These are phyloP conservation scores for Stemphylium lycopersici DNA, from an alignment of 2,329 filamentous ascomycete genomes.

Conservation along the genomic window DNA sequence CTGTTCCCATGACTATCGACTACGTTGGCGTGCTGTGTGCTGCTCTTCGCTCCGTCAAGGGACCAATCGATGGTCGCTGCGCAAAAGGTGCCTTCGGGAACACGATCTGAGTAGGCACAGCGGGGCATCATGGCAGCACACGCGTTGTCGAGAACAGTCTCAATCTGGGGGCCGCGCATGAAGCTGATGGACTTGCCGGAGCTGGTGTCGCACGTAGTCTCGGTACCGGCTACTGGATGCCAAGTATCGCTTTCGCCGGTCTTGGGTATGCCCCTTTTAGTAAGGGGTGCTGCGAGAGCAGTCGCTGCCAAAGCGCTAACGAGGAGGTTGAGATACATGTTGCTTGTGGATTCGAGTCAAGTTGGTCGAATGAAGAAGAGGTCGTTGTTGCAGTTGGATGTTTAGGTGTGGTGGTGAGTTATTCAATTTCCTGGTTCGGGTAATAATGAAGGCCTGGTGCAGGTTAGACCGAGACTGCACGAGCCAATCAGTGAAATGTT, in stretches of 20 bases:
- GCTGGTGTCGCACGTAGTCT: constrained; percentile 23
- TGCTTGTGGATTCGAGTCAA: not conserved
- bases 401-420: not conserved
- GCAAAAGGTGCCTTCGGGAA: constrained; percentile 23
- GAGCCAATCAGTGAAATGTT: not conserved
- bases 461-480: not conserved
- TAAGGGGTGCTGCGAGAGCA: constrained; percentile 22
- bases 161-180: constrained; percentile 25
- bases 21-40: constrained; percentile 26
- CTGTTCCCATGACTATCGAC: constrained; percentile 20
- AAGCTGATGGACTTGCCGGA: constrained; percentile 31
- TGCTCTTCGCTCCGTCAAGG: constrained; percentile 25
- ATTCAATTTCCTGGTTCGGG: not conserved
- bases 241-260: constrained; percentile 14
- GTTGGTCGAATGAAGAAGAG: not conserved
- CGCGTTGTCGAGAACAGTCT: constrained; percentile 30
- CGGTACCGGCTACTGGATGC: constrained; percentile 22
- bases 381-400: not conserved
- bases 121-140: constrained; percentile 37
- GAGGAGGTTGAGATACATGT: constrained; percentile 25
- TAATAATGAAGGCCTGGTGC: not conserved
- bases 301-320: constrained; percentile 19
- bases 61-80: constrained; percentile 22
- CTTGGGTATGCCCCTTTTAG: constrained; percentile 2
- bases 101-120: constrained; percentile 31